Evolutionary conservation across 73 alveolate species (phyloP).

Genomic region (Tetrahymena elliotti): DNA sequence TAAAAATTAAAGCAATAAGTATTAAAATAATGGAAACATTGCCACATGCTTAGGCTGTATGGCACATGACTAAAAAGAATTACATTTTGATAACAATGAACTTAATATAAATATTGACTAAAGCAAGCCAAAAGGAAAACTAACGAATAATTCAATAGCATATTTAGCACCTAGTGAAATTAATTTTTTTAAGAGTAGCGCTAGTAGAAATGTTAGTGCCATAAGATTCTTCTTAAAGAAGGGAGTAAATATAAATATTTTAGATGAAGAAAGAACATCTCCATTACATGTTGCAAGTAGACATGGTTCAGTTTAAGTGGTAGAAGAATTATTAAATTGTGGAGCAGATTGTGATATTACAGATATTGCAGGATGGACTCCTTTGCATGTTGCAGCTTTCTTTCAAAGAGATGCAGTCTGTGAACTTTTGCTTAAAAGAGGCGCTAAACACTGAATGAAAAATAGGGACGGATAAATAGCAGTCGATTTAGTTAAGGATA

Average conservation of each 20-base stretch:
- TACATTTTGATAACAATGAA: conserved; percentile 23
- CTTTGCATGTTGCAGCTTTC: conserved; percentile 40
- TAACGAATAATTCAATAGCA: conserved; percentile 58
- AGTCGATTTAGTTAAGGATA: conserved; percentile 34
- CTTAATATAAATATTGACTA: conserved; percentile 4
- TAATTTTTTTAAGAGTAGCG: conserved; percentile 56
- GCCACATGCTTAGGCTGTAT: conserved; percentile 33
- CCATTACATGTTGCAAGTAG: conserved; percentile 73
- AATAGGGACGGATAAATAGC: conserved; percentile 42
- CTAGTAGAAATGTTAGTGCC: conserved; percentile 58
- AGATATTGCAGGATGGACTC: conserved; percentile 80
- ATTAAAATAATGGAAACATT: conserved; percentile 9
- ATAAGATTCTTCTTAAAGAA: conserved; percentile 57
- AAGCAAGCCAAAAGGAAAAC: conserved; percentile 43
- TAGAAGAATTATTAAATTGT: conserved; percentile 63
- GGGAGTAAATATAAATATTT: conserved; percentile 64
- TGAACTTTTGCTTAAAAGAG: conserved; percentile 1
- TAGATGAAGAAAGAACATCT: conserved; percentile 76
- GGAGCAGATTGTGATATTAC: conserved; percentile 69
- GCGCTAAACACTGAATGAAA: conserved; percentile 31
- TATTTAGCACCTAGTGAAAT: conserved; percentile 56
- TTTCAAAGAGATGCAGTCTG: conserved; percentile 33
- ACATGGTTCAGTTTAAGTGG: conserved; percentile 57
- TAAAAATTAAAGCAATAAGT: conserved; percentile 3
- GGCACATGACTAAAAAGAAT: conserved; percentile 32